These are phyloP conservation scores for Schizothecium vesticola DNA, from an alignment of 495 filamentous ascomycete species.

Conservation along the genomic window DNA sequence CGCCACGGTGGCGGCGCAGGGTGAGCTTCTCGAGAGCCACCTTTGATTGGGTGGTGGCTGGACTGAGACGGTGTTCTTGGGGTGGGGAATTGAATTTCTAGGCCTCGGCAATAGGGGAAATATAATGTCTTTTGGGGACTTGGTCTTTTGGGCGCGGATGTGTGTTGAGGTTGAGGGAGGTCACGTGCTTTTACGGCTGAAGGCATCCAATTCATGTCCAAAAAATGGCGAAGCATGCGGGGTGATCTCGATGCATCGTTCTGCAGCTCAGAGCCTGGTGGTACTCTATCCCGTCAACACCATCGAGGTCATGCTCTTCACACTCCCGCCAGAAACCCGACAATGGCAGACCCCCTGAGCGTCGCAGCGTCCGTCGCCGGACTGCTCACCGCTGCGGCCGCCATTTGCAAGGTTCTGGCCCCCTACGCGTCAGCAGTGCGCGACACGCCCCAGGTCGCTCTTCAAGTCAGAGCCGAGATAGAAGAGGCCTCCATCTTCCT, in stretches of 20 bases:
- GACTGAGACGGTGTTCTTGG: not conserved
- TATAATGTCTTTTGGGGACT: not conserved
- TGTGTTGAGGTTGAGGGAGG: not conserved
- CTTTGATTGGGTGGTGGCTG: not conserved
- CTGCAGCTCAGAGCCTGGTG: not conserved
- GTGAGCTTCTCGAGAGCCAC: slow-evolving; percentile 16
- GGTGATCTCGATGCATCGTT: not conserved
- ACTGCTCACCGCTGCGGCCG: slow-evolving; percentile 15
- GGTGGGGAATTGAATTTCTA: not conserved
- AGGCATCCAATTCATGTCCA: not conserved
- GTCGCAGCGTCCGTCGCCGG: slow-evolving; percentile 19
- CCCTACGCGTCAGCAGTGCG: slow-evolving; percentile 17
- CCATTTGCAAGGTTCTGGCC: slow-evolving; percentile 14
- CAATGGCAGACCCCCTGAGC: slow-evolving; percentile 20
- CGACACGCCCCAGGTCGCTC: slow-evolving; percentile 15
- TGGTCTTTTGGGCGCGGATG: not conserved
- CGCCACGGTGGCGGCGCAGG: slow-evolving; percentile 42
- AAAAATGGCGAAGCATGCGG: not conserved
- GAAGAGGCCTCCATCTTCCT: slow-evolving; percentile 12
- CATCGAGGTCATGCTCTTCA: not conserved
- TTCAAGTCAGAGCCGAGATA: slow-evolving; percentile 14
- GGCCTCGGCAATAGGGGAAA: not conserved
- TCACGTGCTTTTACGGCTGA: not conserved
- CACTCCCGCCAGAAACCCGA: not conserved
- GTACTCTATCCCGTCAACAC: not conserved